Base-by-base conservation (phyloP, 2,329 filamentous ascomycete genomes). In the Tolypocladium album region DNA sequence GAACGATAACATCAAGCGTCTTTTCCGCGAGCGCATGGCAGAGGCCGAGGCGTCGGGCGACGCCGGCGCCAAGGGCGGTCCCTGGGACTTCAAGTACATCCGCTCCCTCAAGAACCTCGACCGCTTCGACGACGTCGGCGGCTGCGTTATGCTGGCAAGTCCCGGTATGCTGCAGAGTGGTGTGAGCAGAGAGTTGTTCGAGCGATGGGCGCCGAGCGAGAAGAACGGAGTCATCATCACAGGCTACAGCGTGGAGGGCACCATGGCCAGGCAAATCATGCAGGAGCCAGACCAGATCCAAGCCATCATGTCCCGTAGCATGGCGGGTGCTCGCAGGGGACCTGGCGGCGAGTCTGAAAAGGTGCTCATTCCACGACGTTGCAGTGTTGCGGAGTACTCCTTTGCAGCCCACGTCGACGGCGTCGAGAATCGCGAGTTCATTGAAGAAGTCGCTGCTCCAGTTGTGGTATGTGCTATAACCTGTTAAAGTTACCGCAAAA, bases 161-260 rank as follows among this genome's bases (percentile, higher is more conserved):
- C 94, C 94, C 0, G 94, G 94, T 86, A 97, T 99, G 94, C 80
- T 99, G 67, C 93, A 99, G 71, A 97, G 93, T 60, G 94, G 94
- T 57, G 93, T 96, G 22, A 96, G 92, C 68, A 83, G 94, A 71
- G 91, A 97, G 71, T 79, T 99, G 12, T 82, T 99, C 5, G 94
- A 99, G 77, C 80, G 93, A 67, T 99, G 94, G 94, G 93, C 93
- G 1, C 94, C 94, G 0, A 96, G 90, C 74, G 89, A 94, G 64
- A 92, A 94, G 73, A 99, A 99, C 69, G 94, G 93, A n/a, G 91
- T 99, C 52, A 89, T 99, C 67, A 96, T 99, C 73, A 99, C 94
- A 0, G 94, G 94, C 71, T 99, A 99, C 76, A 97, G 92, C 62
- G 93, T 99, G 9, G 94, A 99, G 74, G 94, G 94, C 7, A 99